Base-by-base conservation (phyloP, 192 early-diverging fungal species). In the Radiomyces spectabilis region DNA sequence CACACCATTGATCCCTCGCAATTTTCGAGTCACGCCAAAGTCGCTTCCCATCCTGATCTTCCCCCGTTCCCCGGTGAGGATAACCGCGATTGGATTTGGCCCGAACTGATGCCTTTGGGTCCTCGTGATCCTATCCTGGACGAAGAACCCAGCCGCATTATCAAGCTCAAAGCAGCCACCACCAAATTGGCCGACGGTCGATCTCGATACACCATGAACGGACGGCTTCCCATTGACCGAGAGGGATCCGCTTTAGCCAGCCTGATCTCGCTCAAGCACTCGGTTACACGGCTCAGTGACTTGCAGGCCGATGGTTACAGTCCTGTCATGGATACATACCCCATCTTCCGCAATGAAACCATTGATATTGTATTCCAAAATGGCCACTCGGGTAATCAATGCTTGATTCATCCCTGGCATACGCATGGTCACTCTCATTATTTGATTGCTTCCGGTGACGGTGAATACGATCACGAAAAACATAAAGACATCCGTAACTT, bases 371-470 rank as follows among this genome's bases (percentile, higher is more conserved):
- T 68, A 2, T 55, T 68, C 25, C 66, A 68, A 26, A 68, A 57
- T 40, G 45, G 22, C 0, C 16, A 41, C 21, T 31, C 29, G 18
- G 43, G 43, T 19, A 19, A n/a, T 10, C 8, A 42, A 3, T 68
- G 66, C 21, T 13, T 59, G 9, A 18, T 51, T 16, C 66, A 68
- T 41, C 66, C 66, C 13, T 68, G 66, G 66, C 66, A 68, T 37
- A 62, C 53, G 1, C 66, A 68, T 44, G 66, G 66, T 4, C 66
- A 68, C 21, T 62, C 53, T 1, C 59, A 62, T 32, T 62, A 53
- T 38, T 0, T 51, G 9, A 57, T 68, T 38, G 54, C 66, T 0
- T 32, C 35, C 9, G 66, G 66, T 8, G 33, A 29, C 15, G 66
- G 59, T 6, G 39, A 43, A 26, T 68, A 62, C 31, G 21, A 26